Conservation (phyloP, 2,329 filamentous ascomycete species). For the Myrmaecium sp. region DNA sequence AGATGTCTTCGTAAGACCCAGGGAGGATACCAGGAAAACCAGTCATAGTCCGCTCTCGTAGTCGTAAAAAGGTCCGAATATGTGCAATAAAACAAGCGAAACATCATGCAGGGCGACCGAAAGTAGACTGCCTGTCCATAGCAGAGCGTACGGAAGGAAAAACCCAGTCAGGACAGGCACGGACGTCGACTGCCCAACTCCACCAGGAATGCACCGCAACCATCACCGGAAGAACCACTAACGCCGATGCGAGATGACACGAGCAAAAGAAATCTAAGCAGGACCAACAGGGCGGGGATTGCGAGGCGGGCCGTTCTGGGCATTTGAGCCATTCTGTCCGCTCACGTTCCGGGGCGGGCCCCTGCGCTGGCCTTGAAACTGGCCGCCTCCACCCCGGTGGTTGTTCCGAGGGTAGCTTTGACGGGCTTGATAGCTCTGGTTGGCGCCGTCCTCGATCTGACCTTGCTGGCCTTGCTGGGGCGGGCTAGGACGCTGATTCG, state of each 20-base stretch:
- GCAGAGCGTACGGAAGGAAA: too few relatives aligned
- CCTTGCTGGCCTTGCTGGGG: constrained; percentile 6
- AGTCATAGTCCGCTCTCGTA: constrained; percentile 4
- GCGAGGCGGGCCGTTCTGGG: constrained; percentile 17
- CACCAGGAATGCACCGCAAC: background rate
- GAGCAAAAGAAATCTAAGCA: constrained; percentile 9
- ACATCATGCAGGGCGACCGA: constrained; percentile 1
- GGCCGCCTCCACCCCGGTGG: constrained; percentile 16
- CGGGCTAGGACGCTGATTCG: constrained; percentile 11
- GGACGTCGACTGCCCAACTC: constrained; percentile 2
- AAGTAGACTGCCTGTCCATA: constrained; percentile 1
- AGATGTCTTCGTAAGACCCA: constrained; percentile 5
- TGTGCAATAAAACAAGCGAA: constrained; percentile 5
- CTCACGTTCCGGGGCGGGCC: constrained; percentile 11
- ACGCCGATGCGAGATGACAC: constrained; percentile 1
- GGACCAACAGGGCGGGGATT: constrained; percentile 13
- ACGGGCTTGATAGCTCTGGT: constrained; percentile 7
- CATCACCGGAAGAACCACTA: background rate
- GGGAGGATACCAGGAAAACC: constrained; percentile 4
- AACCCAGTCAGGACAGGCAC: constrained; percentile 4
- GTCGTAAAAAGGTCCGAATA: constrained; percentile 4
- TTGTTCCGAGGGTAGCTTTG: constrained; percentile 7
- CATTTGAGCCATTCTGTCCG: constrained; percentile 18
- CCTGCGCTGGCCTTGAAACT: constrained; percentile 12
- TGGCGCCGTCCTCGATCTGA: constrained; percentile 9